Percentiles rank a stretch among this genome's conserved stretches.
Conservation (phyloP, 2,329 filamentous ascomycete genomes). For the Colletotrichum aenigma region DNA sequence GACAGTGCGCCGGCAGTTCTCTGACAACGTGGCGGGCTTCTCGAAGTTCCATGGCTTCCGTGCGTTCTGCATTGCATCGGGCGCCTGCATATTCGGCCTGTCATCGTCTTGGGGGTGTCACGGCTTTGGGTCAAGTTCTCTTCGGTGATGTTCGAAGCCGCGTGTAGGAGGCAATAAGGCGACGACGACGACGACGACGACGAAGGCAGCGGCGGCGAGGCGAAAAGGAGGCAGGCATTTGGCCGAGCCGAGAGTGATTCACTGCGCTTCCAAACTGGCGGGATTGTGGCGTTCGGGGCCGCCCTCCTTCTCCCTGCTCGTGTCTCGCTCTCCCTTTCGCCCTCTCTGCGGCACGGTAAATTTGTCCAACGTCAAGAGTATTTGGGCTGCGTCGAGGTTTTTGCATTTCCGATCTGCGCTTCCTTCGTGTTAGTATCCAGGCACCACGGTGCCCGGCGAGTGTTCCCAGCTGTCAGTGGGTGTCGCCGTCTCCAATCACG, state of each 20-base stretch:
- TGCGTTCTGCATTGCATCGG: background rate
- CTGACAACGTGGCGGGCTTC: background rate
- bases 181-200: background rate
- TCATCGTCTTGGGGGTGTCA: background rate
- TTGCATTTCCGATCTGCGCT: background rate
- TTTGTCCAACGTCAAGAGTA: background rate
- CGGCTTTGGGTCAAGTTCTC: background rate
- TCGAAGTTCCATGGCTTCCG: background rate
- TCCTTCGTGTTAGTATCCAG: background rate
- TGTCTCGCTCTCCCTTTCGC: background rate
- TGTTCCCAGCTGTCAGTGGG: background rate
- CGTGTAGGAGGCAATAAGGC: background rate
- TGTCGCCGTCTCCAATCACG: background rate
- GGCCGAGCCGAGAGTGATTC: background rate
- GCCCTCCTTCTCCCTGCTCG: background rate
- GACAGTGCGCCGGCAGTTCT: background rate
- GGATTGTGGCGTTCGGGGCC: conserved; percentile 4
- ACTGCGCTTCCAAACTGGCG: background rate
- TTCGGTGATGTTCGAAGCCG: background rate
- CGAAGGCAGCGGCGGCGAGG: background rate
- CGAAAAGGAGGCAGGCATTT: background rate
- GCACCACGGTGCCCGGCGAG: background rate
- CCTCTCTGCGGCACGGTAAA: background rate
- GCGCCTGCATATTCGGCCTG: background rate
- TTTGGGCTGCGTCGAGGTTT: background rate